Evolutionary conservation across 306 rosid genomes (phyloP).

Genomic region (Purshia tridentata): DNA sequence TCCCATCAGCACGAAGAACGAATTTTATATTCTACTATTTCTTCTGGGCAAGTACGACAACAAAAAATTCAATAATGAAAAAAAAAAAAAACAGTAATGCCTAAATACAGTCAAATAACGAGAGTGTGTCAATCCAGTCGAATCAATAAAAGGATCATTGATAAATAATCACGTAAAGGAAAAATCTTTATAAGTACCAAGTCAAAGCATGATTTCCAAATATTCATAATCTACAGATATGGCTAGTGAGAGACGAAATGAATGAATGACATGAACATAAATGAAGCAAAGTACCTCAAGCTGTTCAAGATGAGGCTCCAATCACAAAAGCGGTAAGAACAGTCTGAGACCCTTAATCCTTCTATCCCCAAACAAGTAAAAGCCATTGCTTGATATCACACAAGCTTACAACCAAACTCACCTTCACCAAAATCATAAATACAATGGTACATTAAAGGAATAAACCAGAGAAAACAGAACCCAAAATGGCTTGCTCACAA

Average conservation of each 20-base stretch:
- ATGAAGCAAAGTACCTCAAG: conserved; percentile 12
- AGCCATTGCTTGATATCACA: conserved; percentile 2
- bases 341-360: background rate
- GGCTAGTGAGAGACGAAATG: background rate
- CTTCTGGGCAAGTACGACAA: too few species aligned
- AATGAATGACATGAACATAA: background rate
- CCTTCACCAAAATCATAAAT: background rate
- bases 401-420: conserved; percentile 5
- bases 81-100: background rate
- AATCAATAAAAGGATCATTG: background rate
- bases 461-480: conserved; percentile 43
- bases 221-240: conserved; percentile 2
- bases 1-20: too few species aligned
- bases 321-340: background rate
- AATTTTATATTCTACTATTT: too few species aligned
- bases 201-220: background rate
- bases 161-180: background rate
- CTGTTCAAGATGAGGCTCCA: conserved; percentile 10
- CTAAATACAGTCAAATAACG: background rate
- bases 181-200: background rate
- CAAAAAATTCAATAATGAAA: background rate
- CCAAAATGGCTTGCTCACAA: conserved; percentile 49
- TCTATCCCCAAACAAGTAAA: background rate
- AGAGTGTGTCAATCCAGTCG: background rate
- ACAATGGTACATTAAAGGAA: background rate